Conservation (phyloP, 257 asterid genomes). For the Solanum pinnatisectum region DNA sequence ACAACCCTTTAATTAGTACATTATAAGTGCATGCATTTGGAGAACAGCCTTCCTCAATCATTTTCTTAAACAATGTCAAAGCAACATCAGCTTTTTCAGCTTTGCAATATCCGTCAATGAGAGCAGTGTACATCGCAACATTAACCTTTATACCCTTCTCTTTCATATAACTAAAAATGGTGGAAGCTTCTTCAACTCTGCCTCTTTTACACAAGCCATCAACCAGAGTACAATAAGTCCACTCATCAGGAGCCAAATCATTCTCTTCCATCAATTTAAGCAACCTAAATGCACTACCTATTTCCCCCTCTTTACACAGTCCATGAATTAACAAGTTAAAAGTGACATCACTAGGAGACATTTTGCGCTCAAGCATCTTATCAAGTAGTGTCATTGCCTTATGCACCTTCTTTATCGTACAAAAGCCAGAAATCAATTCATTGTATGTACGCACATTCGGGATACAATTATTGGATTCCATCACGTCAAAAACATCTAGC, state of each 20-base stretch:
- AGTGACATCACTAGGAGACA: slow-evolving; percentile 40
- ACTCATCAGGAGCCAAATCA: slow-evolving; percentile 44
- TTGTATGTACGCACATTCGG: slow-evolving; percentile 65
- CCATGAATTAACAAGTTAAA: slow-evolving; percentile 57
- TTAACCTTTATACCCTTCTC: slow-evolving; percentile 37
- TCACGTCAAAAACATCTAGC: slow-evolving; percentile 30
- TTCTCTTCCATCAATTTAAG: slow-evolving; percentile 52
- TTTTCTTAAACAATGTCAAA: slow-evolving; percentile 34
- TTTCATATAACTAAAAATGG: slow-evolving; percentile 34
- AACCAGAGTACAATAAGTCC: slow-evolving; percentile 50
- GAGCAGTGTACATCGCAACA: slow-evolving; percentile 42
- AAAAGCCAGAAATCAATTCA: slow-evolving; percentile 57
- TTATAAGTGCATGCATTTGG: slow-evolving; percentile 51
- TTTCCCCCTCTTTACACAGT: slow-evolving; percentile 50
- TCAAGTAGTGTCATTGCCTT: slow-evolving; percentile 55
- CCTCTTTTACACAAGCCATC: slow-evolving; percentile 49
- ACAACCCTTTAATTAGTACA: slow-evolving; percentile 52
- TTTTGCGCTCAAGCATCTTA: slow-evolving; percentile 40
- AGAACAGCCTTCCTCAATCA: slow-evolving; percentile 35
- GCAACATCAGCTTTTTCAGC: slow-evolving; percentile 43
- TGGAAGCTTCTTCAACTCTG: slow-evolving; percentile 37
- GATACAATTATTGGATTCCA: slow-evolving; percentile 37
- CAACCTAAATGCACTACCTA: slow-evolving; percentile 53
- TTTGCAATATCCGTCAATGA: slow-evolving; percentile 51
- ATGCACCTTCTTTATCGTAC: slow-evolving; percentile 42